phyloP scores from a whole-genome alignment of 805 yeast species.

The Yamadazyma sp. region DNA sequence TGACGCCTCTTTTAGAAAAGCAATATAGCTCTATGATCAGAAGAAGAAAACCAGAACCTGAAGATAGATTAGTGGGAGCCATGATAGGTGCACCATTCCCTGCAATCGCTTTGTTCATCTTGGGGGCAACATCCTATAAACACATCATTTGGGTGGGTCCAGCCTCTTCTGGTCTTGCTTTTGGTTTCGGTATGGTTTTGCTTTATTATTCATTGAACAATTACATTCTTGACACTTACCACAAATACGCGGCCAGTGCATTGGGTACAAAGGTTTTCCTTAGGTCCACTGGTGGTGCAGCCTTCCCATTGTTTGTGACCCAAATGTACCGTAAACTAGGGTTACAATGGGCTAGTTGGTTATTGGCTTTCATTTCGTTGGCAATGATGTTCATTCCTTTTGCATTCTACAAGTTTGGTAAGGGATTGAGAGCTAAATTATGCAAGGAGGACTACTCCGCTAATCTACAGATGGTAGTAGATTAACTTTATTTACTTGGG shows the following conservation, averaged over 20 bases:
- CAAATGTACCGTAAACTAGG: conserved; percentile 79
- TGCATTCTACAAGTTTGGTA: conserved; percentile 69
- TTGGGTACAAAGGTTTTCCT: conserved; percentile 79
- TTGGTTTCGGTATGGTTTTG: conserved; percentile 62
- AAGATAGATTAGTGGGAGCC: conserved; percentile 77
- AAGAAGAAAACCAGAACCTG: conserved; percentile 67
- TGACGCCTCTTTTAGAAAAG: conserved; percentile 76
- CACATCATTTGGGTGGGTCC: conserved; percentile 68
- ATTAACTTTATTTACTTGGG: conserved; percentile 1
- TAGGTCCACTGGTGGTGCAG: conserved; percentile 84
- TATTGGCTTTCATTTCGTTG: conserved; percentile 72
- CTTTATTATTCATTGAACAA: conserved; percentile 63
- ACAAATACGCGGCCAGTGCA: conserved; percentile 73
- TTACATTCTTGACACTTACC: conserved; percentile 86
- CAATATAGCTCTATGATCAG: conserved; percentile 52
- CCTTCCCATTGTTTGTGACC: conserved; percentile 77
- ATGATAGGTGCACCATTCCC: conserved; percentile 84
- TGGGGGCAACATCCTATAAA: conserved; percentile 76
- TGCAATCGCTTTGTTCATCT: conserved; percentile 72
- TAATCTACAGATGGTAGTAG: conserved; percentile 10
- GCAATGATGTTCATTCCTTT: conserved; percentile 77
- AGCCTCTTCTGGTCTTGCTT: conserved; percentile 57
- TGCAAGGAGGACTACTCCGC: conserved; percentile 63
- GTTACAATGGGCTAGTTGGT: conserved; percentile 78
- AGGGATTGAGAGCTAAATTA: conserved; percentile 56